Percentiles rank a stretch among this genome's conserved stretches.
phyloP scores from a whole-genome alignment of 192 early-diverging fungal species.

The Diversispora eburnea region DNA sequence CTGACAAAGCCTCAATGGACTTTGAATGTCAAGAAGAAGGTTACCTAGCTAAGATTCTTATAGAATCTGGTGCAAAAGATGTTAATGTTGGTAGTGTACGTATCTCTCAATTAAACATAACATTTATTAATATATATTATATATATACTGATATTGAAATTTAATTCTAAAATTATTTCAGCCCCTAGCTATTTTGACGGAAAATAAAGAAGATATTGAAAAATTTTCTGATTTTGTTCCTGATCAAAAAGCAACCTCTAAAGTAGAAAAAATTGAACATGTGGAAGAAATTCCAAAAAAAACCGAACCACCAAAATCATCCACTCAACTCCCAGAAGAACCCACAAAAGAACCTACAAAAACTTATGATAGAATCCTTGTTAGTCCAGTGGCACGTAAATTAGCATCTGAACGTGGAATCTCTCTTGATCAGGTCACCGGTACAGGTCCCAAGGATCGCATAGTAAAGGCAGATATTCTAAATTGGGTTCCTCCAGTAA shows the following conservation, averaged over 20 bases:
- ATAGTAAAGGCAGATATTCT: conserved; percentile 91
- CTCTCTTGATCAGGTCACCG: conserved; percentile 69
- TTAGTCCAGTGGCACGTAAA: conserved; percentile 79
- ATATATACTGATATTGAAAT: no score
- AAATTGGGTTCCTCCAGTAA: conserved; percentile 47
- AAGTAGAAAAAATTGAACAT: conserved; percentile 33
- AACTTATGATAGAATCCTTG: conserved; percentile 65
- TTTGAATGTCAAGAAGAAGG: conserved; percentile 99
- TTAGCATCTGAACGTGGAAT: conserved; percentile 84
- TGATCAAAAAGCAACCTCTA: conserved; percentile 47
- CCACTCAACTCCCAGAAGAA: conserved; percentile 32
- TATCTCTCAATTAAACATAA: neutral
- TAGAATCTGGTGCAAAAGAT: conserved; percentile 82
- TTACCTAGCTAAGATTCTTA: conserved; percentile 89
- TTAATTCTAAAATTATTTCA: conserved; percentile 28
- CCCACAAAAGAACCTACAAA: conserved; percentile 30
- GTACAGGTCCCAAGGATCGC: conserved; percentile 86
- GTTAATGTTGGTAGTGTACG: conserved; percentile 70
- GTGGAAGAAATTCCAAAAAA: conserved; percentile 27
- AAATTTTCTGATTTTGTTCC: conserved; percentile 80
- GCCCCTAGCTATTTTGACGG: conserved; percentile 89
- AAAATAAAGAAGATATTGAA: conserved; percentile 81
- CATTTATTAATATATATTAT: no score
- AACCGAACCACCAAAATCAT: conserved; percentile 7
- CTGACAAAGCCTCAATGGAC: conserved; percentile 99